Evolutionary conservation across 2,329 filamentous ascomycete genomes (phyloP), one percentile per base, ranked within the genome.

Genomic region (Fusarium armeniacum): DNA sequence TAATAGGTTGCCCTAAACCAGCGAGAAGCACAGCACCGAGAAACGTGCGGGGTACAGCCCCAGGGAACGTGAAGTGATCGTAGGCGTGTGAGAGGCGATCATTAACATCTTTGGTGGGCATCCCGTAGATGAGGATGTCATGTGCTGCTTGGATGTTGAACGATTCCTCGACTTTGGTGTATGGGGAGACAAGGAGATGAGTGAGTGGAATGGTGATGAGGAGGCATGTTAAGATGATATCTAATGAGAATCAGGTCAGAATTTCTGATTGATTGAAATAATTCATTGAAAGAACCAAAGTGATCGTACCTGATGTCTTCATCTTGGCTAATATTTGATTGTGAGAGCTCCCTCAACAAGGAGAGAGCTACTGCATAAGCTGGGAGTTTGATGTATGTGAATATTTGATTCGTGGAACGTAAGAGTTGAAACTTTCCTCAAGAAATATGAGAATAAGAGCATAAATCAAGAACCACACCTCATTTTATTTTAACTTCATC

Each of bases 141-240:
- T 98, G 96, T 5, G 90, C 87, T 8, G 96, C 96, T 79, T 99
- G 96, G 62, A 98, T 89, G 79, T 97, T 97, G 87, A 99, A 98
- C 1, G 95, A 98, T 81, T 99, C 96, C 80, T 99, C 96, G 63
- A 99, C 96, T 80, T 99, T 99, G 60, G 94, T 98, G 82, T 97
- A 95, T 1, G 96, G 96, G 13, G 94, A 89, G 26, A 89, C 78
- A 65, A 89, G 76, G 58, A 97, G 88, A 79, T 97, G 93, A 57
- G 91, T 58, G 4, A 84, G 78, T 2, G 92, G 91, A 61, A 94
- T 83, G 51, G 90, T 80, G 68, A 89, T 75, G 62, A 81, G 76
- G 45, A 80, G 68, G 26, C 69, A 55, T 32, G 70, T 65, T 46
- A 77, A 62, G 40, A 69, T 35, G 18, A 67, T 16, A 52, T 79